Evolutionary conservation across 75 land plant genomes (phyloP), one percentile per base, ranked within the genome.

Genomic region (Sequoiadendron giganteum): DNA sequence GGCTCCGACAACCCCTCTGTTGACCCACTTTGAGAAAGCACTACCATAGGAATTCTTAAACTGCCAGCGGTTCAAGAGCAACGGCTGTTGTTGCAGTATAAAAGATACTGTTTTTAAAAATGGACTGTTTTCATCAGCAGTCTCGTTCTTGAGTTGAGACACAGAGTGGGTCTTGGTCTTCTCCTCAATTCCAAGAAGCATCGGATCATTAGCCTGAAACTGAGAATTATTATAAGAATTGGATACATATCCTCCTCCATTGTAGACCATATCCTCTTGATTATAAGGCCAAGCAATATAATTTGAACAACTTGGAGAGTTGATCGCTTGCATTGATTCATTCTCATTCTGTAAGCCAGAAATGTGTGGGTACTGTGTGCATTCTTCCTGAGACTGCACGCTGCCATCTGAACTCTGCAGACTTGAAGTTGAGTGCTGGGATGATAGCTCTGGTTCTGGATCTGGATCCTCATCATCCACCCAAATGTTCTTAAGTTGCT

Each of bases 381-480:
- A 75, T 32, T 75, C 77, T 11, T 75, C 77, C 38, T 34, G 77
- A 34, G 38, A 75, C 77, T 75, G 16, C 3, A 75, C 77, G 5
- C 77, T 75, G 77, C 77, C 77, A 75, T 87, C 91, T 43, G 85
- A 61, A 32, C 88, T 61, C 32, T 21, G 73, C 5, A 87, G 93
- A 56, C 91, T 93, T 16, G 96, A 94, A 16, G 94, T 93, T n/a
- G 97, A 95, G 72, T 92, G 96, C 83, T 92, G 95, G 11, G 97
- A 93, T 79, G 89, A 85, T 16, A 90, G 94, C 38, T 88, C 91
- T 54, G 92, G 91, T 25, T 75, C 77, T 75, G 77, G 77, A 75
- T 75, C 34, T 13, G 55, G 55, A 52, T 65, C 70, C 18, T 36
- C 80, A 49, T 89, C 87, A 54, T 94, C 94, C 3, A 65, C 32